Percentiles rank a stretch among this genome's conserved stretches.
phyloP scores from a whole-genome alignment of 2,329 filamentous ascomycete species.

The Epichloe sp. region DNA sequence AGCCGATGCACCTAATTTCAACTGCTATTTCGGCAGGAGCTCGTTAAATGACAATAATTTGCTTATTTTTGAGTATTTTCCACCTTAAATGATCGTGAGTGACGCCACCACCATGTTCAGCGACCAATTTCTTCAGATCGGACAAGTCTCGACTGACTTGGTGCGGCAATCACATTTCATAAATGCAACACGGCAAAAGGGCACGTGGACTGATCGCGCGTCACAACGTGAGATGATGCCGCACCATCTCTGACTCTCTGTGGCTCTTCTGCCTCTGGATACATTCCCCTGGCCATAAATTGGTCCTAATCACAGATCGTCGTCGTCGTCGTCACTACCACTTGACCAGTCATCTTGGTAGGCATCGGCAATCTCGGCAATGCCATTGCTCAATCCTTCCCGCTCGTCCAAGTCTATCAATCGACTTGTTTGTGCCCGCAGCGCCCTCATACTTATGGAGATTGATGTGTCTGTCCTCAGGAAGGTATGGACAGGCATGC shows the following conservation, averaged over 20 bases:
- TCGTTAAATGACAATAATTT: not conserved
- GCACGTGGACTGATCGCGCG: not conserved
- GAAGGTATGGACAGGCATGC: conserved; percentile 35
- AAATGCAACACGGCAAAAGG: not conserved
- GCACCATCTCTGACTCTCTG: not conserved
- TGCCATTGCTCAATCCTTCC: conserved; percentile 66
- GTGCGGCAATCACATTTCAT: not conserved
- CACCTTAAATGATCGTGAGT: not conserved
- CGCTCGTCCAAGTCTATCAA: conserved; percentile 63
- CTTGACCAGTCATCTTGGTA: conserved; percentile 84
- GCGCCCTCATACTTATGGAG: conserved; percentile 50
- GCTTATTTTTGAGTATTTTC: not conserved
- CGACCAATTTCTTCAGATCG: not conserved
- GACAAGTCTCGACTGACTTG: not conserved
- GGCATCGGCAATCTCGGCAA: conserved; percentile 72
- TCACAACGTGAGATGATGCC: not conserved
- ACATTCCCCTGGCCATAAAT: not conserved
- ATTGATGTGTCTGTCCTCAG: conserved; percentile 66
- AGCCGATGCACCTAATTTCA: not conserved
- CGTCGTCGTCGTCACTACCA: conserved; percentile 58
- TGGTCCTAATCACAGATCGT: conserved; percentile 26
- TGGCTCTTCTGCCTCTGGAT: not conserved
- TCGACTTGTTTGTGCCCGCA: conserved; percentile 52
- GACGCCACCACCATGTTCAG: not conserved
- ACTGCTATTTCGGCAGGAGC: not conserved